These are phyloP conservation scores for Sugiyamaella americana DNA, from an alignment of 805 yeast species.

Conservation along the genomic window DNA sequence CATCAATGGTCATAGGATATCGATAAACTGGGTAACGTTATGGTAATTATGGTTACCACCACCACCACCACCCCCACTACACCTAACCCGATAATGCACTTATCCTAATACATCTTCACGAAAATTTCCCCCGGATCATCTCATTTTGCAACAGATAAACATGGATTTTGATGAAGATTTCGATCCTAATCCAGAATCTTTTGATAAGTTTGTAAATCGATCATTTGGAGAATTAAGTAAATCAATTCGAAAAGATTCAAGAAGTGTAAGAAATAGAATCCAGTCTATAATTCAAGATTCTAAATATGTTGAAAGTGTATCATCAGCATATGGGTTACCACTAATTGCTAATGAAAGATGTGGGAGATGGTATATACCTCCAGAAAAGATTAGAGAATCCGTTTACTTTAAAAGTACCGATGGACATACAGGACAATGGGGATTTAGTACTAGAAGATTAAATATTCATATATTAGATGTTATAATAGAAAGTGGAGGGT, in stretches of 20 bases:
- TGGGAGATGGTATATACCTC: constrained; percentile 76
- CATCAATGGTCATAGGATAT: no score
- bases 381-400: constrained; percentile 37
- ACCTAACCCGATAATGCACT: no score
- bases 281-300: constrained; percentile 68
- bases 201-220: background rate
- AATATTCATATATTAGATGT: constrained; percentile 63
- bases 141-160: background rate
- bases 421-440: constrained; percentile 82
- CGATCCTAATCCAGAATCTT: background rate
- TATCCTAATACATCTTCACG: no score
- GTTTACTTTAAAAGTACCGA: constrained; percentile 87
- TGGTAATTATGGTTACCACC: no score
- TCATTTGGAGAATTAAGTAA: constrained; percentile 25
- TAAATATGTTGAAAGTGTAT: constrained; percentile 42
- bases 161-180: background rate
- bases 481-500: constrained; percentile 40
- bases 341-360: constrained; percentile 71
- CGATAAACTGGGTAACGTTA: no score
- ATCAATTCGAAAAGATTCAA: constrained; percentile 44
- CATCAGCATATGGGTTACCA: constrained; percentile 30
- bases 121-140: no score
- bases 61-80: no score
- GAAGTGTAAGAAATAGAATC: constrained; percentile 53
- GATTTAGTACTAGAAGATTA: constrained; percentile 63